phyloP scores from a whole-genome alignment of 2,329 filamentous ascomycete genomes.

The Davidsoniella australis region DNA sequence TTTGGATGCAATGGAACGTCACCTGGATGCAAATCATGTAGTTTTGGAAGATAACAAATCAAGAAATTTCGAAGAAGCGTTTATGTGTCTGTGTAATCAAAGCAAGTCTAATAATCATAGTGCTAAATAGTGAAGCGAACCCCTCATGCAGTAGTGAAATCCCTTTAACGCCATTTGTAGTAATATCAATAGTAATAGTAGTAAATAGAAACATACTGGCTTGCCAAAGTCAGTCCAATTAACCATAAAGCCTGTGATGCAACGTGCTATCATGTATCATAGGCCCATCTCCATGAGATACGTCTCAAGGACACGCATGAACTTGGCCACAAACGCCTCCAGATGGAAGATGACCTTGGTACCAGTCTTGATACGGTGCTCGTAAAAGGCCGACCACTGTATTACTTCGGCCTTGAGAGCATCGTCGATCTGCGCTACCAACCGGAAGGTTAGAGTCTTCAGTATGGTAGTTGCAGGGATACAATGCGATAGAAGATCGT shows the following conservation, averaged over 20 bases:
- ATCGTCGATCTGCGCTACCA: conserved; percentile 76
- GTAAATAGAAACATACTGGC: background rate
- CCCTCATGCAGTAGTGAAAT: background rate
- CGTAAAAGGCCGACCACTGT: conserved; percentile 92
- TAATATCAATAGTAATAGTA: background rate
- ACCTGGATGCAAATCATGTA: too few relatives aligned
- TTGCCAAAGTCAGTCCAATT: background rate
- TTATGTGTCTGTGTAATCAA: too few relatives aligned
- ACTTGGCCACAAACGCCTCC: conserved; percentile 96
- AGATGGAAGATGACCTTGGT: conserved; percentile 96
- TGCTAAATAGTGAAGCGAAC: too few relatives aligned
- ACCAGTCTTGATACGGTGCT: conserved; percentile 82
- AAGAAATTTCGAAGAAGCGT: too few relatives aligned
- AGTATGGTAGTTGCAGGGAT: conserved; percentile 89
- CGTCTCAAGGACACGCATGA: conserved; percentile 92
- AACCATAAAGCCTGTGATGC: too few relatives aligned
- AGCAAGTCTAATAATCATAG: too few relatives aligned
- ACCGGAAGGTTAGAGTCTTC: conserved; percentile 86
- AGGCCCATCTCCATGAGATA: conserved; percentile 74
- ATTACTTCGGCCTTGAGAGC: conserved; percentile 81
- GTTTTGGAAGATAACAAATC: too few relatives aligned
- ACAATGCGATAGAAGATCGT: conserved; percentile 91
- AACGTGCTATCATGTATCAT: conserved; percentile 17
- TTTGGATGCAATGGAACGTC: too few relatives aligned
- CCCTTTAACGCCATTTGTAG: background rate